phyloP scores from a whole-genome alignment of 1,284 basidiomycete species.

The Exsudoporus floridanus region DNA sequence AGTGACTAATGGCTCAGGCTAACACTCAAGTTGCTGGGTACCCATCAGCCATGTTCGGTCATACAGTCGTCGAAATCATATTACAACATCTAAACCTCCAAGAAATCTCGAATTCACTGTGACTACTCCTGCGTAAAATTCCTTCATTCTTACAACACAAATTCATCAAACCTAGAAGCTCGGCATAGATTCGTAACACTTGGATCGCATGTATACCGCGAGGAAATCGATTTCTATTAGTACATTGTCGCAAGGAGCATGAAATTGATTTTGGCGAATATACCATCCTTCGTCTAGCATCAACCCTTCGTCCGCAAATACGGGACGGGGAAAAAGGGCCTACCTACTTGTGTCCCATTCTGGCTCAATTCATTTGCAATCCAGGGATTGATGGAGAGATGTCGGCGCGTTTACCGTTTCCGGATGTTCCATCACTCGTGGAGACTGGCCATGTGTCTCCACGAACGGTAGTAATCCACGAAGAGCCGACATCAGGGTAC shows the following conservation, averaged over 20 bases:
- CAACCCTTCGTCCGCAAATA: too few species aligned
- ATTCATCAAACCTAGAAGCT: neutral
- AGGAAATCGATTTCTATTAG: neutral
- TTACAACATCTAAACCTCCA: neutral
- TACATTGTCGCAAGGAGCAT: too few species aligned
- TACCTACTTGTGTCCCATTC: too few species aligned
- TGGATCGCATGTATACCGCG: neutral
- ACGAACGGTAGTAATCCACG: constrained; percentile 30
- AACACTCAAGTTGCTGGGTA: neutral
- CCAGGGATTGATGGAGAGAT: too few species aligned
- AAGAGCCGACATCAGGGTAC: constrained; percentile 28
- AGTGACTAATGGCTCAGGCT: too few species aligned
- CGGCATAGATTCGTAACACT: neutral
- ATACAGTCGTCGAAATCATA: neutral
- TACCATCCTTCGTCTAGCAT: constrained; percentile 20
- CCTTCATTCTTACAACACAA: neutral
- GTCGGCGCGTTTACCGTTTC: too few species aligned
- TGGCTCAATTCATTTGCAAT: too few species aligned
- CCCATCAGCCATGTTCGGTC: neutral
- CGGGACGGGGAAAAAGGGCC: too few species aligned
- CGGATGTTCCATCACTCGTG: too few species aligned
- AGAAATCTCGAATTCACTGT: neutral
- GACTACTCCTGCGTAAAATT: neutral
- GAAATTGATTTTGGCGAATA: neutral
- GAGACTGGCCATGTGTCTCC: constrained; percentile 27